Evolutionary conservation across 1,139 yeast species (phyloP).

Genomic region (Yamadazyma mexicana): DNA sequence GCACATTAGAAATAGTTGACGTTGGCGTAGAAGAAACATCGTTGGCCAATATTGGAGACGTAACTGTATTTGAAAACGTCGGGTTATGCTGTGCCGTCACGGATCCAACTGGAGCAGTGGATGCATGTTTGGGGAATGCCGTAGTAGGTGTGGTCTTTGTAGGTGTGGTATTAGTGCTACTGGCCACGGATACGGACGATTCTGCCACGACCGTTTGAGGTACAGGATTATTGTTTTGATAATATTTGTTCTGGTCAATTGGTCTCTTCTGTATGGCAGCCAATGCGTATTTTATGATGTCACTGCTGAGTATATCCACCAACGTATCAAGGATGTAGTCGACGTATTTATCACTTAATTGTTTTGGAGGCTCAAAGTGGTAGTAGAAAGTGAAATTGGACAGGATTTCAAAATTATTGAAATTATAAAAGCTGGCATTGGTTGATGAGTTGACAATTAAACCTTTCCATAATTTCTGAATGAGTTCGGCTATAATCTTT

Average conservation of each 20-base stretch:
- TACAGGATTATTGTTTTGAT: slow-evolving; percentile 2
- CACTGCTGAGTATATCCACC: slow-evolving; percentile 22
- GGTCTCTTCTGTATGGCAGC: slow-evolving; percentile 22
- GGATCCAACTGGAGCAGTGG: background rate
- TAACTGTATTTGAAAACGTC: no score
- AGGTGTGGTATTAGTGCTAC: background rate
- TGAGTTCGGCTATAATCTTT: slow-evolving; percentile 31
- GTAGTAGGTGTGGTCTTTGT: background rate
- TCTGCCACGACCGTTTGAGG: no score
- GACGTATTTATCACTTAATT: slow-evolving; percentile 17
- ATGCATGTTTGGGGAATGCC: background rate
- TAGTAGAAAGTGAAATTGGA: slow-evolving; percentile 23
- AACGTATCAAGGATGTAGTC: slow-evolving; percentile 21
- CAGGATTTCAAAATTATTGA: slow-evolving; percentile 17
- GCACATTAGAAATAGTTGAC: background rate
- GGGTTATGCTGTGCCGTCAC: no score
- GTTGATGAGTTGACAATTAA: background rate
- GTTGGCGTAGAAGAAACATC: background rate
- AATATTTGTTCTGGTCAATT: slow-evolving; percentile 14
- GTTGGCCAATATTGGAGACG: background rate
- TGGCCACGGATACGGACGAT: no score
- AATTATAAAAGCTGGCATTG: slow-evolving; percentile 8
- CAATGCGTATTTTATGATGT: slow-evolving; percentile 21
- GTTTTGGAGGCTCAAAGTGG: slow-evolving; percentile 24
- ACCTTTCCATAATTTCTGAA: slow-evolving; percentile 29